A percentile compares a stretch with the other conserved stretches of the same genome.
Conservation (phyloP, 2,329 filamentous ascomycete species). For the Periconia macrospinosa region DNA sequence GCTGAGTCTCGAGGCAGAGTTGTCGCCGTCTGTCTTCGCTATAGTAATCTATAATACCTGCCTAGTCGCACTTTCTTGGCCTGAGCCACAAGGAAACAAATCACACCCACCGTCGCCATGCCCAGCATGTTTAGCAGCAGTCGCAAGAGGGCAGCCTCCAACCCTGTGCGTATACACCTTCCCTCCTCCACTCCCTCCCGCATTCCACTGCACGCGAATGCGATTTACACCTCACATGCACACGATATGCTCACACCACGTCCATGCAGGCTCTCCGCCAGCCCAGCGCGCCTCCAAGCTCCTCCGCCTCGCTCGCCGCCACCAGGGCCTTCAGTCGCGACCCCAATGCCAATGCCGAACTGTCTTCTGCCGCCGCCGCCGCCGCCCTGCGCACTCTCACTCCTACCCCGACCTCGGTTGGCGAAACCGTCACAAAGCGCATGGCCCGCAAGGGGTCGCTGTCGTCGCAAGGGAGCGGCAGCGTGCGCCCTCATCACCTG, state of each 20-base stretch:
- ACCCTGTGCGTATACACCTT: conserved; percentile 29
- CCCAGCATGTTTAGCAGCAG: conserved; percentile 35
- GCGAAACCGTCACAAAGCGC: conserved; percentile 84
- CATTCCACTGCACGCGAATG: background rate
- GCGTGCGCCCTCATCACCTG: conserved; percentile 39
- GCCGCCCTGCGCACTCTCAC: conserved; percentile 79
- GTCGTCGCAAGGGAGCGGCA: conserved; percentile 65
- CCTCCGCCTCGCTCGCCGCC: conserved; percentile 78
- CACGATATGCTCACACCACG: conserved; percentile 18
- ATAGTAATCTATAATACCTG: background rate
- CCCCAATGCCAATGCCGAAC: conserved; percentile 63
- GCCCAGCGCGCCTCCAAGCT: conserved; percentile 57
- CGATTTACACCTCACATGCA: background rate
- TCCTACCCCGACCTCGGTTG: conserved; percentile 76
- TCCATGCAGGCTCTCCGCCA: conserved; percentile 27
- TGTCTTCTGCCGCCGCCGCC: conserved; percentile 85
- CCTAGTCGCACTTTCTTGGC: too few species aligned
- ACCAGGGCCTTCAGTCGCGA: conserved; percentile 76
- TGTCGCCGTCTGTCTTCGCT: background rate
- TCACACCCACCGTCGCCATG: background rate
- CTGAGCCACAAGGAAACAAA: too few species aligned
- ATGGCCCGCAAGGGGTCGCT: conserved; percentile 73
- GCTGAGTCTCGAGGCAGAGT: background rate
- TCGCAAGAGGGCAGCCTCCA: conserved; percentile 35
- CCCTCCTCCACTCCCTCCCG: conserved; percentile 4